A percentile compares a stretch with the other conserved stretches of the same genome.
Conservation (phyloP, 2,329 filamentous ascomycete species). For the Dothistroma pini region DNA sequence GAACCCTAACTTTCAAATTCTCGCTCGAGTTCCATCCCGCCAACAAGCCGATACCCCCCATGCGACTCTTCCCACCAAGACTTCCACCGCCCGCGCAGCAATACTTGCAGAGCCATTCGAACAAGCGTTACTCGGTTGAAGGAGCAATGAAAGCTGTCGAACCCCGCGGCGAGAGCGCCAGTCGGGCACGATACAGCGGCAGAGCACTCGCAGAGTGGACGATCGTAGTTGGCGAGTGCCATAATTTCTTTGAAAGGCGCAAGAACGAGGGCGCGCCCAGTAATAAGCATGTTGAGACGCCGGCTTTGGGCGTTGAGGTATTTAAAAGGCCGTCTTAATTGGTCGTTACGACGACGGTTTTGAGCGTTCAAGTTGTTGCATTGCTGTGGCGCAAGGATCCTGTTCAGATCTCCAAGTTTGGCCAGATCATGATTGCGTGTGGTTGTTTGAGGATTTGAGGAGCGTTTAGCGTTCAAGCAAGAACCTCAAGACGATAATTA, state of each 20-base stretch:
- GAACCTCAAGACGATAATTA: too few species aligned
- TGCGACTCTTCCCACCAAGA: slow-evolving; percentile 63
- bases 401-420: not conserved
- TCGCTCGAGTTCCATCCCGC: slow-evolving; percentile 64
- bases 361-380: slow-evolving; percentile 3
- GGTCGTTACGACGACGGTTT: not conserved
- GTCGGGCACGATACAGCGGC: slow-evolving; percentile 59
- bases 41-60: slow-evolving; percentile 53
- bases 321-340: slow-evolving; percentile 40
- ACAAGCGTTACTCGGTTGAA: not conserved
- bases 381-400: not conserved
- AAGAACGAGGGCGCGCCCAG: slow-evolving; percentile 67
- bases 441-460: not conserved
- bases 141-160: slow-evolving; percentile 19
- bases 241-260: slow-evolving; percentile 74
- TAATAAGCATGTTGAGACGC: slow-evolving; percentile 67
- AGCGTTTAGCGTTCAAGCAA: too few species aligned
- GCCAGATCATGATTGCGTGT: not conserved
- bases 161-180: slow-evolving; percentile 38
- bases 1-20: slow-evolving; percentile 68
- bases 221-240: slow-evolving; percentile 70
- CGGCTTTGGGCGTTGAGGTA: slow-evolving; percentile 60
- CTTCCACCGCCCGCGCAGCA: slow-evolving; percentile 68
- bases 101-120: slow-evolving; percentile 49
- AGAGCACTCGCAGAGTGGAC: slow-evolving; percentile 76